phyloP scores from a whole-genome alignment of 2,329 filamentous ascomycete species.

The Talaromyces sp. region DNA sequence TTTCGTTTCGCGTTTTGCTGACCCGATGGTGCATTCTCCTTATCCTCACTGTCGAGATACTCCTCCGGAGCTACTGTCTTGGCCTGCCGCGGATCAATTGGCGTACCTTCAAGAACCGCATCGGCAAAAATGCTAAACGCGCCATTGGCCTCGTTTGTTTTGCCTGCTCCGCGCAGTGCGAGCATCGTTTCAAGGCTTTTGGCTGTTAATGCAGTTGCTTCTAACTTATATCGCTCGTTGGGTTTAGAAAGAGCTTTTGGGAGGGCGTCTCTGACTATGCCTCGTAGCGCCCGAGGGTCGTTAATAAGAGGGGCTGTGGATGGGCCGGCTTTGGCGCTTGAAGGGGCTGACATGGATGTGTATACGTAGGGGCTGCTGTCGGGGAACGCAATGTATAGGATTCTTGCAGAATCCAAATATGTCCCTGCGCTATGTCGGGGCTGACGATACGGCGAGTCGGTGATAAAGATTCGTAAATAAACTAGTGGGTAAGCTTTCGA shows the following conservation, averaged over 20 bases:
- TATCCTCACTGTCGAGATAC: conserved; percentile 23
- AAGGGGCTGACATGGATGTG: conserved; percentile 49
- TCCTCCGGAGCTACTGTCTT: conserved; percentile 33
- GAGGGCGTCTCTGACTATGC: conserved; percentile 71
- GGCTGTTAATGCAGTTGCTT: conserved; percentile 65
- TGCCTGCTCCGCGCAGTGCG: conserved; percentile 64
- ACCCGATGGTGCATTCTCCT: conserved; percentile 21
- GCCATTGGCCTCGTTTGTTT: conserved; percentile 68
- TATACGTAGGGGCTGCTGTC: conserved; percentile 76
- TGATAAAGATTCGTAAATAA: conserved; percentile 72
- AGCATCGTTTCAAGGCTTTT: conserved; percentile 69
- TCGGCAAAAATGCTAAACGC: conserved; percentile 78
- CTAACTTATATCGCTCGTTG: conserved; percentile 67
- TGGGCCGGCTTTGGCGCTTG: conserved; percentile 34
- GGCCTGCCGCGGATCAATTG: conserved; percentile 47
- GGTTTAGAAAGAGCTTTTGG: conserved; percentile 78
- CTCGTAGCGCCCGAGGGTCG: conserved; percentile 64
- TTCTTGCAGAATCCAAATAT: conserved; percentile 61
- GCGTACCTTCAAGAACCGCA: conserved; percentile 52
- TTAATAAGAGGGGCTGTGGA: conserved; percentile 1
- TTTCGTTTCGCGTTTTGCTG: conserved; percentile 20
- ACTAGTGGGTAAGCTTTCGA: conserved; percentile 63
- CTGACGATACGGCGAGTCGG: conserved; percentile 74
- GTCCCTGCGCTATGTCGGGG: conserved; percentile 40
- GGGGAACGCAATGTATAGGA: conserved; percentile 78